Conservation (phyloP, 2,329 filamentous ascomycete species). For the Cercospora beticola region DNA sequence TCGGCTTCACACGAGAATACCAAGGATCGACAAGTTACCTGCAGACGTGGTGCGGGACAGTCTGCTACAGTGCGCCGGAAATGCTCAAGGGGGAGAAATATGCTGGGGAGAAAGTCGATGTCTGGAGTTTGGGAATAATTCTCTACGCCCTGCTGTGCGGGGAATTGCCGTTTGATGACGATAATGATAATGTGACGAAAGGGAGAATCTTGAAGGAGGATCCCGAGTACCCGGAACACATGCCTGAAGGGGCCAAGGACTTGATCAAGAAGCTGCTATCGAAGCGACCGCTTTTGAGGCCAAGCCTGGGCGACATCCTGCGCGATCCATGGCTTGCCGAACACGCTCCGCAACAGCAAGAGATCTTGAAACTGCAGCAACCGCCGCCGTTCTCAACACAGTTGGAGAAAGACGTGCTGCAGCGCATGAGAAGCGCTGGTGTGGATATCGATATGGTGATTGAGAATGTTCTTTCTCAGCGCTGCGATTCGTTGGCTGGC, state of each 20-base stretch:
- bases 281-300: conserved; percentile 82
- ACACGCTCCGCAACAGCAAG: conserved; percentile 82
- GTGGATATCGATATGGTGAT: conserved; percentile 94
- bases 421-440: conserved; percentile 89
- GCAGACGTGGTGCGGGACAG: conserved; percentile 95
- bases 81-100: conserved; percentile 99
- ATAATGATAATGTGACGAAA: conserved; percentile 88
- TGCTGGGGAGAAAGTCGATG: conserved; percentile 94
- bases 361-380: conserved; percentile 78
- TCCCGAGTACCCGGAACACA: conserved; percentile 76
- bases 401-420: conserved; percentile 84
- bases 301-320: conserved; percentile 79
- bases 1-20: conserved; percentile 97
- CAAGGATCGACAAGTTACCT: conserved; percentile 91
- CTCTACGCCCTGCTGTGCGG: conserved; percentile 79
- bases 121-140: conserved; percentile 88
- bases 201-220: conserved; percentile 81
- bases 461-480: conserved; percentile 85
- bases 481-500: conserved; percentile 85
- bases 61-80: conserved; percentile 96
- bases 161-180: conserved; percentile 92
- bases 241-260: conserved; percentile 74
- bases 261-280: conserved; percentile 80
- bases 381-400: conserved; percentile 80
- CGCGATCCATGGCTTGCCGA: conserved; percentile 85